phyloP scores from a whole-genome alignment of 768 basidiomycete species.

The Termitomyces eurrhizus region DNA sequence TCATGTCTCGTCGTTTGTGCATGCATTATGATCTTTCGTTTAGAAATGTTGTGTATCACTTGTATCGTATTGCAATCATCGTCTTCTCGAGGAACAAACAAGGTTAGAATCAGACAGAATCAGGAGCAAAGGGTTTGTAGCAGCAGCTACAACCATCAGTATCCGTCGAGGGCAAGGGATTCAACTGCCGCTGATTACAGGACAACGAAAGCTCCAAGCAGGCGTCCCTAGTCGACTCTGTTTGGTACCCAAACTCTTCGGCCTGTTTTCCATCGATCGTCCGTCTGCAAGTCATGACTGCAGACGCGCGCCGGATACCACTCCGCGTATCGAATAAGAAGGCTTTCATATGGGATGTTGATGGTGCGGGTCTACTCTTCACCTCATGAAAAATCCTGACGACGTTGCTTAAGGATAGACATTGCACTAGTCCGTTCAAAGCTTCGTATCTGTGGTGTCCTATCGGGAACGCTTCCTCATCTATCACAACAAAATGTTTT shows the following conservation, averaged over 20 bases:
- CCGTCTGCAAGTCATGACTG: constrained; percentile 13
- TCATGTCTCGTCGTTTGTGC: neutral
- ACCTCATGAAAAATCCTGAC: constrained; percentile 10
- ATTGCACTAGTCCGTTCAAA: constrained; percentile 74
- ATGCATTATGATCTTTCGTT: neutral
- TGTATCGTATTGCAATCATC: neutral
- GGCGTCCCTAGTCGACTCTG: neutral
- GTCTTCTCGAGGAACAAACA: neutral
- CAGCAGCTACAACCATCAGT: neutral
- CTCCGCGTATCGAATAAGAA: constrained; percentile 75
- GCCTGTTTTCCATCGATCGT: neutral
- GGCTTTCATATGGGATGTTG: constrained; percentile 87
- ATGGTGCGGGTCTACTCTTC: constrained; percentile 43
- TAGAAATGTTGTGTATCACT: neutral
- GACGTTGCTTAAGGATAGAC: constrained; percentile 42
- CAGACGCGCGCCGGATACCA: constrained; percentile 38
- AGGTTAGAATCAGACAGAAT: neutral
- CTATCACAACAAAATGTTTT: constrained; percentile 96
- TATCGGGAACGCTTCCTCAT: constrained; percentile 90
- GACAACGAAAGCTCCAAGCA: neutral
- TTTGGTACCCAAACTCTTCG: neutral
- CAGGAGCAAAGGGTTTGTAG: neutral
- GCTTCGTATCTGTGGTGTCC: constrained; percentile 79
- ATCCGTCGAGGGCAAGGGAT: neutral
- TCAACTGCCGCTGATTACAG: neutral